Evolutionary conservation across 768 basidiomycete genomes (phyloP), one percentile per base, ranked within the genome.

Genomic region (Leccinum longicurvipes): DNA sequence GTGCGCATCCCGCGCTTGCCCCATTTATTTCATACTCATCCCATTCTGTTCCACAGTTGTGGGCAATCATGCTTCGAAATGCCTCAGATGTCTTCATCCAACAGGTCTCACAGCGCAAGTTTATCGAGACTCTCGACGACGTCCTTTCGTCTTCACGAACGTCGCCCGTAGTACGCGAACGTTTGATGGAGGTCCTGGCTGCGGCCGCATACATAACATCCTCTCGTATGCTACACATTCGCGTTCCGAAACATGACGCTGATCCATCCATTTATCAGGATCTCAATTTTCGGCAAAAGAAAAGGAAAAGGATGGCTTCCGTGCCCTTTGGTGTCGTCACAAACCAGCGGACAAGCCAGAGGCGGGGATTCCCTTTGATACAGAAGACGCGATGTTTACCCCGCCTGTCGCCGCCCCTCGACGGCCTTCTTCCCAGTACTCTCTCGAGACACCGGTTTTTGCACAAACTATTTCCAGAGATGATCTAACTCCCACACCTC

Each of bases 41-140:
- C 31, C 11, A 19, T 8, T 50, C 21, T 19, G 31, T 32, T 28
- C 27, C 6, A 21, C 59, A 91, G 89, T 67, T 97, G 7, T 95
- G 93, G 93, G 87, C 92, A 3, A 86, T 95, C 62, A 89, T 95
- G 86, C 79, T 95, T 34, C 84, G 85, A 27, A 94, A 95, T 65
- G 85, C 86, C 3, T 81, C 85, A 1, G 83, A 86, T 10, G 65
- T 81, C 14, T 93, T 94, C 64, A 80, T 91, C 32, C 70, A 79
- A 12, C 85, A 90, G 62, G 86, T 83, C 36, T 79, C 82, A 14
- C 77, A 85, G 29, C 83, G 84, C 63, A 93, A 93, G 67, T 93
- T 93, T 64, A 71, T 89, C 19, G 87, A 91, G 50, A 84, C 82
- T 1, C 74, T 93, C 17, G 91, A 93, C 57, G 89, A 92, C 17